Evolutionary conservation across 331 rosid species (phyloP), one percentile per base, ranked within the genome.

Genomic region (Malus hybrid): DNA sequence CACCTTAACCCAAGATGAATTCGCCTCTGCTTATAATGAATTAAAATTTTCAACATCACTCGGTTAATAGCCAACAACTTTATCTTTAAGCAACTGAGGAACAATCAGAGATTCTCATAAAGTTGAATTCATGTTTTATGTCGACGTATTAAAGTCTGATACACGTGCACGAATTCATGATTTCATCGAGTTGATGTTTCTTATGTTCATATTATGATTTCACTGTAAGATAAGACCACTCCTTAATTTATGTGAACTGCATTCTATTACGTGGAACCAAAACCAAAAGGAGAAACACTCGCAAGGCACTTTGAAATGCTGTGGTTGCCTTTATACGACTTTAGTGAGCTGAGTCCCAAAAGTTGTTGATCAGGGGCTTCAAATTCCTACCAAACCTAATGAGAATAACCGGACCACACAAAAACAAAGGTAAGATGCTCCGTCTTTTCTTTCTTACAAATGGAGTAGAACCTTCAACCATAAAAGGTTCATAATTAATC

Each of bases 301-400:
- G 6, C 64, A n/a, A 59, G 12, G 74, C 46, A 28, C 72, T 39
- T 71, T 70, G 83, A 70, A 80, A 74, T 65, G 67, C 27, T 14
- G 65, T 50, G 87, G 75, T 61, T 83, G 85, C 85, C 79, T 90
- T 79, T 77, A 29, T 24, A 59, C 75, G 60, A 78, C 85, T 84
- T 85, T 34, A 59, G 50, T 77, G 64, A 12, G 29, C 15, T 10
- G 76, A 79, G 70, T 75, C 80, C 65, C 34, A 2, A 69, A 79
- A 75, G 86, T 75, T 32, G 32, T 75, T 73, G 76, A 71, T 73
- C 80, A 22, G 66, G 61, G 67, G 27, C 64, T 82, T 65, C 73
- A 74, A 84, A 66, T 68, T 63, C 74, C 62, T 22, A 46, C 10
- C 64, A 13, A 32, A 10, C 54, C 65, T 18, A 3, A 57, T 69